phyloP scores from a whole-genome alignment of 2,329 filamentous ascomycete genomes.

The Botrytis byssoidea region DNA sequence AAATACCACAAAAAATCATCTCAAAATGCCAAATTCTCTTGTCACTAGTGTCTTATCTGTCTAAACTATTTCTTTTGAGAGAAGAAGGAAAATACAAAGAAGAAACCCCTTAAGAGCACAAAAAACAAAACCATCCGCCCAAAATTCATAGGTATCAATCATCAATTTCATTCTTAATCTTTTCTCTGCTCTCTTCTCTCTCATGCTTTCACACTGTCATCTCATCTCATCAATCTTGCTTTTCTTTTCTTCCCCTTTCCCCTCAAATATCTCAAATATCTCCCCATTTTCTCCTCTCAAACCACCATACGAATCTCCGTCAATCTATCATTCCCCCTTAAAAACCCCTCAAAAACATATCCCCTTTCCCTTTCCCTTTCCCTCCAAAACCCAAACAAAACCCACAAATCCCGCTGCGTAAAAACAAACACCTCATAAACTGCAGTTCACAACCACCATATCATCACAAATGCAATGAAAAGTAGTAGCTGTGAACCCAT shows the following conservation, averaged over 20 bases:
- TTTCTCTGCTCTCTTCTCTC: not conserved
- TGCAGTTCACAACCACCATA: not conserved
- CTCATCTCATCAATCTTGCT: not conserved
- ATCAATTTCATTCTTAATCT: slow-evolving; percentile 11
- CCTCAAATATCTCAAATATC: not conserved
- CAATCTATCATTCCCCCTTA: too few relatives aligned
- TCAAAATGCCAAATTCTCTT: not conserved
- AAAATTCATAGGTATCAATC: slow-evolving; percentile 16
- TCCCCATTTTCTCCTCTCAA: not conserved
- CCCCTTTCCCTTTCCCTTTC: too few relatives aligned
- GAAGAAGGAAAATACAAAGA: not conserved
- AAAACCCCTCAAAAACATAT: not conserved
- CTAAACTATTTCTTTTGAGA: not conserved
- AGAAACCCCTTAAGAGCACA: not conserved
- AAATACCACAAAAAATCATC: not conserved
- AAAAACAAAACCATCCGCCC: not conserved
- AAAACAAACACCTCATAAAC: not conserved
- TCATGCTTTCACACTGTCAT: not conserved
- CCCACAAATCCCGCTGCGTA: not conserved
- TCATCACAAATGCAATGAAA: not conserved
- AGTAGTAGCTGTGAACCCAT: not conserved
- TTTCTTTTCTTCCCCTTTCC: not conserved
- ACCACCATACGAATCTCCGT: not conserved
- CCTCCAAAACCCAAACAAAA: not conserved
- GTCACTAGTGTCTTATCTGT: not conserved